Evolutionary conservation across 1,139 yeast genomes (phyloP).

Genomic region (Suhomyces coccinellae): DNA sequence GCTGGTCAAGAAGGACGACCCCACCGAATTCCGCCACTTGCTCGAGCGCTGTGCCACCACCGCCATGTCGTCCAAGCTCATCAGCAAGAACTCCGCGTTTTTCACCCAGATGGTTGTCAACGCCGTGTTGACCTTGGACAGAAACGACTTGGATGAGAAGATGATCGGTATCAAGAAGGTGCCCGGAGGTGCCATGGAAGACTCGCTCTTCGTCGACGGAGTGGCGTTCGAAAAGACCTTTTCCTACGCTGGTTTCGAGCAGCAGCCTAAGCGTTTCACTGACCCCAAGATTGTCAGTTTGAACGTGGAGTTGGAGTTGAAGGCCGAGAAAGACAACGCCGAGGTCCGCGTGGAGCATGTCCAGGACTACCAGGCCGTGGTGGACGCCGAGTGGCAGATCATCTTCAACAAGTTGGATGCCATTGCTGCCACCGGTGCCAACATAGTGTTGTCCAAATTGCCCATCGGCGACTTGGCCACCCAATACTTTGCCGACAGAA

Average conservation of each 20-base stretch:
- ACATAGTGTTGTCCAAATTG: slow-evolving; percentile 86
- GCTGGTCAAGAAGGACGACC: slow-evolving; percentile 52
- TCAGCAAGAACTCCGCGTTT: slow-evolving; percentile 80
- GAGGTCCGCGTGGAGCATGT: slow-evolving; percentile 96
- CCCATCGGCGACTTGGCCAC: slow-evolving; percentile 99
- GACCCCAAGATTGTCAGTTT: slow-evolving; percentile 82
- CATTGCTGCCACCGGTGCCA: slow-evolving; percentile 82
- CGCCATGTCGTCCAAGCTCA: slow-evolving; percentile 95
- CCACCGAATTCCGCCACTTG: slow-evolving; percentile 63
- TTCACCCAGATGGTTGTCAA: slow-evolving; percentile 97
- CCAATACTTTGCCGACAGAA: slow-evolving; percentile 94
- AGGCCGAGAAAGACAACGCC: slow-evolving; percentile 99
- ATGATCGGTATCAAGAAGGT: slow-evolving; percentile 93
- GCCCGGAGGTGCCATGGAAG: slow-evolving; percentile 97
- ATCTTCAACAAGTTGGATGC: slow-evolving; percentile 84
- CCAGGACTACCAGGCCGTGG: slow-evolving; percentile 90
- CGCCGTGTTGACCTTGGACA: slow-evolving; percentile 86
- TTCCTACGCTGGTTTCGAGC: slow-evolving; percentile 97
- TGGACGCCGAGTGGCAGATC: slow-evolving; percentile 98
- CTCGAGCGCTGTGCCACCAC: slow-evolving; percentile 93
- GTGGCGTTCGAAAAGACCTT: slow-evolving; percentile 97
- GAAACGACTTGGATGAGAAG: slow-evolving; percentile 79
- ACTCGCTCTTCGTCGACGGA: slow-evolving; percentile 84
- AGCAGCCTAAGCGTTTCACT: slow-evolving; percentile 84
- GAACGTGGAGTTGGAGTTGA: slow-evolving; percentile 91